Evolutionary conservation across 2,329 filamentous ascomycete genomes (phyloP).

Genomic region (Alternaria longipes): DNA sequence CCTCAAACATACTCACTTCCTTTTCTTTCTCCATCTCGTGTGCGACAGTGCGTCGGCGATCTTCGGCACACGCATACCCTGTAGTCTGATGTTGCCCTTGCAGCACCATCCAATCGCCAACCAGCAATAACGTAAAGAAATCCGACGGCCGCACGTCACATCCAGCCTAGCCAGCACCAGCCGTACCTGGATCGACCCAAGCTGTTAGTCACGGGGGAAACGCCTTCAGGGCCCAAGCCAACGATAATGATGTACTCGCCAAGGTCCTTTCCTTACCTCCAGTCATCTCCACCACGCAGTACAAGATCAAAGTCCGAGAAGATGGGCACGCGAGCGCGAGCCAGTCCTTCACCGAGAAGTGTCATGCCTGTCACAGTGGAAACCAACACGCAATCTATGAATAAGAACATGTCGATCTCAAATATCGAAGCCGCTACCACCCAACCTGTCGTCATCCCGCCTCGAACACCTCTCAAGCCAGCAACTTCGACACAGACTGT

Average conservation of each 20-base stretch:
- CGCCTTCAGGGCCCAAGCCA: constrained; percentile 34
- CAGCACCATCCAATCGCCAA: constrained; percentile 43
- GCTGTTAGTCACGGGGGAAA: constrained; percentile 39
- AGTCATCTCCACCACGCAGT: constrained; percentile 39
- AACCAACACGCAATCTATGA: constrained; percentile 18
- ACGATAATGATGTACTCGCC: constrained; percentile 55
- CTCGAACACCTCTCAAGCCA: constrained; percentile 43
- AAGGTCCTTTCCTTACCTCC: constrained; percentile 55
- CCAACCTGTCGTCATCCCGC: constrained; percentile 55
- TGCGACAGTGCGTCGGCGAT: constrained; percentile 14
- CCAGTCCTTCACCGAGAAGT: constrained; percentile 27
- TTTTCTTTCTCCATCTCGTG: constrained; percentile 3
- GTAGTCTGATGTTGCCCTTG: constrained; percentile 42
- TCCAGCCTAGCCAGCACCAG: constrained; percentile 24
- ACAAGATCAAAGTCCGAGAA: constrained; percentile 31
- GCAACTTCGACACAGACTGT: constrained; percentile 44
- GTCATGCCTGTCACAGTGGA: constrained; percentile 20
- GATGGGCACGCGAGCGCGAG: constrained; percentile 43
- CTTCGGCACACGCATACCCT: constrained; percentile 31
- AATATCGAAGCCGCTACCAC: constrained; percentile 27
- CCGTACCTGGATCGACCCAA: constrained; percentile 23
- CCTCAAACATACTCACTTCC: neutral
- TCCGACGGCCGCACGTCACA: constrained; percentile 43
- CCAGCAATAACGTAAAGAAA: constrained; percentile 51
- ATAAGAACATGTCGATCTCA: constrained; percentile 14